phyloP scores from a whole-genome alignment of 768 basidiomycete species.

The Goffeauzyma gilvescens region DNA sequence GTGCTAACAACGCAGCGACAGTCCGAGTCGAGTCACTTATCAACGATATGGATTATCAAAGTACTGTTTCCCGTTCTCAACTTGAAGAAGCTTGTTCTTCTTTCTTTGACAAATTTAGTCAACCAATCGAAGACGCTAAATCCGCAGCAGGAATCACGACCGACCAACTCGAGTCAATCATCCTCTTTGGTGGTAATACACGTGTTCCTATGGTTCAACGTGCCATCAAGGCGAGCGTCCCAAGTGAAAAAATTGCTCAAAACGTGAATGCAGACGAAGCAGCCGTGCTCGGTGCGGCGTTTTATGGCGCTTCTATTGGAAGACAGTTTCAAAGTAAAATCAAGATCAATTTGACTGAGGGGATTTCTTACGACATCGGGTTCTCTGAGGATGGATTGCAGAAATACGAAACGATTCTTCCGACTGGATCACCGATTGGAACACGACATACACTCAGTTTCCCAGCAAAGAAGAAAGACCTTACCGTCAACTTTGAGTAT shows the following conservation, averaged over 20 bases:
- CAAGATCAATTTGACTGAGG: slow-evolving; percentile 64
- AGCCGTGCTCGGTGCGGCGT: slow-evolving; percentile 78
- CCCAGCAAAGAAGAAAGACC: slow-evolving; percentile 72
- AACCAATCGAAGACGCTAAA: slow-evolving; percentile 59
- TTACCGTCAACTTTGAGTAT: slow-evolving; percentile 59
- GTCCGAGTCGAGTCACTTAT: slow-evolving; percentile 72
- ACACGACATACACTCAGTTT: slow-evolving; percentile 54
- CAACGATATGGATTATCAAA: slow-evolving; percentile 75
- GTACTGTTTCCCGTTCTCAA: slow-evolving; percentile 53
- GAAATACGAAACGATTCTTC: slow-evolving; percentile 4
- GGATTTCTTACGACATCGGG: slow-evolving; percentile 56
- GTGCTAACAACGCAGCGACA: slow-evolving; percentile 67
- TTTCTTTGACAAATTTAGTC: slow-evolving; percentile 44
- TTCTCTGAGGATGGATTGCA: slow-evolving; percentile 46
- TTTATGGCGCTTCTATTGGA: slow-evolving; percentile 73
- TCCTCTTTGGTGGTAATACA: slow-evolving; percentile 78
- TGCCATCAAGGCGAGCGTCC: slow-evolving; percentile 47
- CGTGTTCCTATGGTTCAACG: slow-evolving; percentile 80
- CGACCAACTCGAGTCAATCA: slow-evolving; percentile 66
- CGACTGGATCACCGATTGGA: slow-evolving; percentile 55
- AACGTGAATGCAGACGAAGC: slow-evolving; percentile 97
- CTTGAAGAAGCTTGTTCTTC: slow-evolving; percentile 61
- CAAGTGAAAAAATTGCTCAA: slow-evolving; percentile 62
- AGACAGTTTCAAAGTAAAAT: slow-evolving; percentile 81
- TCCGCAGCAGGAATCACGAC: slow-evolving; percentile 46